A percentile compares a stretch with the other conserved stretches of the same genome.
Evolutionary conservation across 1,139 yeast genomes (phyloP).

Genomic region (Yamadazyma triangularis): DNA sequence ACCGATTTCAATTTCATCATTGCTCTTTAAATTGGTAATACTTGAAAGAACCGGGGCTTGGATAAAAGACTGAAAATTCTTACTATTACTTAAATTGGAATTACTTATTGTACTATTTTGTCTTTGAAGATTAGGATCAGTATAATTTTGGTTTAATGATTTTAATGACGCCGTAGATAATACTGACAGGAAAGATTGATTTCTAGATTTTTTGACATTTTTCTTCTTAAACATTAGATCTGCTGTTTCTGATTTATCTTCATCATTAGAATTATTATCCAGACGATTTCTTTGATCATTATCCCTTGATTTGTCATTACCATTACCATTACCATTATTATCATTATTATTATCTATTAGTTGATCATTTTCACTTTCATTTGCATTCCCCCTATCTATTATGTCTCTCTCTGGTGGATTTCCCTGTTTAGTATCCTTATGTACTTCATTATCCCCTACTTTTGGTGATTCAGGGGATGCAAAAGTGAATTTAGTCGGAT

Average conservation of each 20-base stretch:
- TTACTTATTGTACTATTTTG: constrained; percentile 19
- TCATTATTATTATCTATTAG: not conserved
- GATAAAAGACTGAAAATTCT: constrained; percentile 44
- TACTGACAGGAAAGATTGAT: constrained; percentile 64
- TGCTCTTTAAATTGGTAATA: constrained; percentile 24
- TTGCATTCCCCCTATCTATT: too few relatives aligned
- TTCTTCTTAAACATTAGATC: constrained; percentile 36
- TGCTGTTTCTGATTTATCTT: constrained; percentile 2
- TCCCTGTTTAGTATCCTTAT: too few relatives aligned
- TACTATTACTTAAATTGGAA: constrained; percentile 14
- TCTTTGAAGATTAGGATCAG: constrained; percentile 9
- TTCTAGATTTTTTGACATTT: constrained; percentile 48
- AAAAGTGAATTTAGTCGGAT: not conserved
- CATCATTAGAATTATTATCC: constrained; percentile 1
- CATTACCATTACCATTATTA: not conserved
- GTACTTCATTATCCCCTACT: too few relatives aligned
- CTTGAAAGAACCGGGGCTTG: constrained; percentile 47
- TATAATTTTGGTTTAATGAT: constrained; percentile 31
- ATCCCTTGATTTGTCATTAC: not conserved
- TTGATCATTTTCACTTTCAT: not conserved
- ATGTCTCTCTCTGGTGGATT: too few relatives aligned
- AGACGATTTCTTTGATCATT: too few relatives aligned
- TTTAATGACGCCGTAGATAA: constrained; percentile 56
- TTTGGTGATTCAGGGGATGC: not conserved
- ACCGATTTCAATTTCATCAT: constrained; percentile 36